Evolutionary conservation across 495 filamentous ascomycete species (phyloP), one percentile per base, ranked within the genome.

Genomic region (Podospora appendiculata): DNA sequence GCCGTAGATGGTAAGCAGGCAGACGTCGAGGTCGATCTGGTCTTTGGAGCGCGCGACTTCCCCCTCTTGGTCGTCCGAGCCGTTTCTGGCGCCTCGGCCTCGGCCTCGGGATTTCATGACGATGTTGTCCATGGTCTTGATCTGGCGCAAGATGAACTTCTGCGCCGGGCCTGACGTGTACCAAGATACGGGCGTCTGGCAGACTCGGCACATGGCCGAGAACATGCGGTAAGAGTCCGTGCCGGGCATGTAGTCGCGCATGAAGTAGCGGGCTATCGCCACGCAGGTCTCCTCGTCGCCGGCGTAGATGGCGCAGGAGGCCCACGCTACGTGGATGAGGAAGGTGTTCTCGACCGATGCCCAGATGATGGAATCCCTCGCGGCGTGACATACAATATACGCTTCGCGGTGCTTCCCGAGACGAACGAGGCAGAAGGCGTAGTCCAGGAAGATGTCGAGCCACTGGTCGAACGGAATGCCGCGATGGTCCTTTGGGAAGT

Each of bases 391-490:
- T 6, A 84, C 77, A 25, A 85, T 81, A 59, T 96, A 97, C 35
- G 89, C 82, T 47, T 86, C 84, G 19, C 80, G 74, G 53, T 66
- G 67, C 41, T 69, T 70, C 6, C 74, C 74, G 8, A 68, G 57
- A 41, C 80, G 78, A 16, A 90, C 85, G 3, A 89, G 78, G 13
- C 79, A 69, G 36, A 96, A 74, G 10, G 89, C 86, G 62, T 93
- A 94, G 58, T 90, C 82, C 42, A 90, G 78, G 63, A 97, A 94
- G n/a, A 95, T 78, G 51, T 94, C 86, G 4, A 95, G 79, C 93
- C 93, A 98, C 32, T 80, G 74, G 45, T 81, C 74, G 59, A 96
- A 95, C 0, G 79, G 59, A 41, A 97, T 87, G 6, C 85, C 87
- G 51, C 87, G 82, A 63, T 93, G 95, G 12, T 82, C 78, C 41